phyloP scores from a whole-genome alignment of 2,329 filamentous ascomycete genomes.

The Nothomitra cinnamomea region DNA sequence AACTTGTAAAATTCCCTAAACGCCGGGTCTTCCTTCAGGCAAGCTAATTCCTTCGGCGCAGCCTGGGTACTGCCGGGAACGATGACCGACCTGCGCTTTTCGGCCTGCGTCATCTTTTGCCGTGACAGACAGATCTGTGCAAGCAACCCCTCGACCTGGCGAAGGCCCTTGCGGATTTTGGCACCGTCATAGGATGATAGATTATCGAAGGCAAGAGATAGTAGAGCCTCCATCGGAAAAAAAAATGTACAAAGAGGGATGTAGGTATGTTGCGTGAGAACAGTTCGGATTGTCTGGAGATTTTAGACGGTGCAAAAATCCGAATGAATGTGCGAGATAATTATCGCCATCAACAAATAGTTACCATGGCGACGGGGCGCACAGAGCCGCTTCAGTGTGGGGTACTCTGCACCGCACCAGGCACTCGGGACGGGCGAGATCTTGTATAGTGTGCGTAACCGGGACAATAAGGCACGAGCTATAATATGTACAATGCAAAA shows the following conservation, averaged over 20 bases:
- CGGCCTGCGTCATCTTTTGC: constrained; percentile 8
- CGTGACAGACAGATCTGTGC: constrained; percentile 79
- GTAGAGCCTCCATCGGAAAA: constrained; percentile 62
- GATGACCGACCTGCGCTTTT: constrained; percentile 23
- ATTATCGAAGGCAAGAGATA: constrained; percentile 91
- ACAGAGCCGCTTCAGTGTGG: no score
- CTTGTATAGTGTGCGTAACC: no score
- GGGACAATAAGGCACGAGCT: no score
- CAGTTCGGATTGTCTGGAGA: constrained; percentile 3
- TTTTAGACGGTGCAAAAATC: no score
- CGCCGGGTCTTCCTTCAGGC: constrained; percentile 65
- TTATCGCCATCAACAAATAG: no score
- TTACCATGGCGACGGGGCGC: no score
- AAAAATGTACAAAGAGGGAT: background rate
- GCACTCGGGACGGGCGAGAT: no score
- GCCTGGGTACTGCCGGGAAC: constrained; percentile 21
- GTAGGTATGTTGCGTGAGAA: constrained; percentile 12
- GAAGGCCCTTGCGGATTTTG: constrained; percentile 85
- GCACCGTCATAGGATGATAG: constrained; percentile 78
- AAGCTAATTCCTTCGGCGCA: constrained; percentile 42
- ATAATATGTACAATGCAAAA: no score
- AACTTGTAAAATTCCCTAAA: constrained; percentile 93
- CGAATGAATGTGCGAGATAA: no score
- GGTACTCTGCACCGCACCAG: no score
- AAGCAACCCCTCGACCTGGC: constrained; percentile 83